Percentiles rank a stretch among this genome's conserved stretches.
Conservation (phyloP, 2,329 filamentous ascomycete genomes). For the Neonectria coccinea region DNA sequence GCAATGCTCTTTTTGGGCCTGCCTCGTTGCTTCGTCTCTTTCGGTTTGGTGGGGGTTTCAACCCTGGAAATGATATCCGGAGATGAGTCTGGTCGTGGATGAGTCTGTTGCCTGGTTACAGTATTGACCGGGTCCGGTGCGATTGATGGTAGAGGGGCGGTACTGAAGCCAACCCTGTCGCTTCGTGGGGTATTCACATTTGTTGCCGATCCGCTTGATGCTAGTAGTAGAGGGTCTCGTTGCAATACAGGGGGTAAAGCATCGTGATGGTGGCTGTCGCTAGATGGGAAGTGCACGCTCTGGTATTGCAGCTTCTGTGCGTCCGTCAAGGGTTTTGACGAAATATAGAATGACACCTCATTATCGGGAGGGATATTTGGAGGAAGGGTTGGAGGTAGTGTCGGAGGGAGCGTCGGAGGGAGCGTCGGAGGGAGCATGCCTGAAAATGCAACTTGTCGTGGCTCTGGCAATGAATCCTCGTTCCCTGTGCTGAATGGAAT, state of each 20-base stretch:
- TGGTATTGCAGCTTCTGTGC: slow-evolving; percentile 55
- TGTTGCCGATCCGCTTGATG: slow-evolving; percentile 51
- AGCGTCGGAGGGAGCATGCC: slow-evolving; percentile 45
- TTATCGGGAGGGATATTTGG: slow-evolving; percentile 37
- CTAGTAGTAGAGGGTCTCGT: slow-evolving; percentile 35
- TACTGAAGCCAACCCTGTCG: slow-evolving; percentile 35
- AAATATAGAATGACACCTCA: slow-evolving; percentile 50
- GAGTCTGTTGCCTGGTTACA: slow-evolving; percentile 9
- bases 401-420: slow-evolving; percentile 36
- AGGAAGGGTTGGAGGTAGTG: slow-evolving; percentile 38
- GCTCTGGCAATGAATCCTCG: slow-evolving; percentile 22
- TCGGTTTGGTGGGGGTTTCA: slow-evolving; percentile 30
- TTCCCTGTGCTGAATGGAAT: slow-evolving; percentile 41
- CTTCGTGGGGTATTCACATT: slow-evolving; percentile 52
- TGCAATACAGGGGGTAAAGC: slow-evolving; percentile 35
- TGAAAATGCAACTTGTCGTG: slow-evolving; percentile 29
- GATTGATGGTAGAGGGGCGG: slow-evolving; percentile 36
- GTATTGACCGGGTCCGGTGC: slow-evolving; percentile 17
- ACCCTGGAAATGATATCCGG: slow-evolving; percentile 41
- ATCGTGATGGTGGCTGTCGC: slow-evolving; percentile 28
- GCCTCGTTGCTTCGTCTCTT: slow-evolving; percentile 21
- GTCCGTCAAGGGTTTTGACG: slow-evolving; percentile 50
- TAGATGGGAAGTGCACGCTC: slow-evolving; percentile 38
- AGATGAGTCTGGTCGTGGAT: slow-evolving; percentile 37
- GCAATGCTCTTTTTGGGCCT: slow-evolving; percentile 12